A percentile compares a stretch with the other conserved stretches of the same genome.
phyloP scores from a whole-genome alignment of 352 stramenopile genomes.

The Phytophthora quininea region DNA sequence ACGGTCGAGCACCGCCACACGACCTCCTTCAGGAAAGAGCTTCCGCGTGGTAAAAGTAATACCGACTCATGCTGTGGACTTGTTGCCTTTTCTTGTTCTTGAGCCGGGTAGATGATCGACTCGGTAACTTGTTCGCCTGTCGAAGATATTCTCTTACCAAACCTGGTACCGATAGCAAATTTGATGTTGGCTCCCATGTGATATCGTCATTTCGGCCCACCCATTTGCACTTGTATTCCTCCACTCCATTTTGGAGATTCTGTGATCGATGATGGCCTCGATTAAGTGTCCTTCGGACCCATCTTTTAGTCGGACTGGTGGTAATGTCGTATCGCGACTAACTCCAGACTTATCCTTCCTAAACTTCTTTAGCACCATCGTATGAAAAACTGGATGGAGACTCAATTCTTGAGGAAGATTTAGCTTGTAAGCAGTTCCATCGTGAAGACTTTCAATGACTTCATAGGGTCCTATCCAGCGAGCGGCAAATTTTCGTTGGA shows the following conservation, averaged over 20 bases:
- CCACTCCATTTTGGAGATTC: not conserved
- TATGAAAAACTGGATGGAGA: not conserved
- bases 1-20: too few species aligned
- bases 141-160: constrained; percentile 7
- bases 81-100: not conserved
- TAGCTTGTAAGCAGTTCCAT: not conserved
- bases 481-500: not conserved
- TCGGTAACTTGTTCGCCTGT: not conserved
- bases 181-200: constrained; percentile 6
- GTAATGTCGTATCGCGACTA: not conserved
- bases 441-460: not conserved
- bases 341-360: not conserved
- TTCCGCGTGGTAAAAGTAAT: too few species aligned
- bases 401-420: not conserved
- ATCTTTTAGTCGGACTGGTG: constrained; percentile 8
- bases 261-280: not conserved
- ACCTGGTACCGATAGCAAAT: constrained; percentile 5
- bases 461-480: not conserved
- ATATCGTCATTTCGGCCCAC: constrained; percentile 6
- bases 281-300: not conserved
- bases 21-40: too few species aligned
- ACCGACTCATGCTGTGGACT: too few species aligned
- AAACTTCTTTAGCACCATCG: not conserved
- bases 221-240: constrained; percentile 14
- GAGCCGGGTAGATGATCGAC: not conserved